Evolutionary conservation across 1,284 basidiomycete genomes (phyloP).

Genomic region (Takashimella tepidaria): DNA sequence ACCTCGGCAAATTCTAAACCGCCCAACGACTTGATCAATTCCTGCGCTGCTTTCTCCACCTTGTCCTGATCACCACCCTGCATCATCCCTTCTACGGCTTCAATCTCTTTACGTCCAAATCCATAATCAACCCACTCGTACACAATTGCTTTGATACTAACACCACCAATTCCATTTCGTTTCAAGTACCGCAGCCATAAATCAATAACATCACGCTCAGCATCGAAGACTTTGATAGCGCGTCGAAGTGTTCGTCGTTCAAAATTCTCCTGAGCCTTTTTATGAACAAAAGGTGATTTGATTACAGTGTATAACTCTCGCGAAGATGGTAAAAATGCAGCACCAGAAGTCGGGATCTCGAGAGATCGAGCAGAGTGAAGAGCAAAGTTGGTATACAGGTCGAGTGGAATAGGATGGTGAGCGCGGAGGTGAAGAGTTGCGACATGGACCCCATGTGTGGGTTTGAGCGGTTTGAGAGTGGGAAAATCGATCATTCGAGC

Average conservation of each 20-base stretch:
- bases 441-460: conserved; percentile 67
- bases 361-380: conserved; percentile 76
- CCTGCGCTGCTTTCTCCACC: conserved; percentile 22
- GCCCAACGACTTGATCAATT: conserved; percentile 22
- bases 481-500: conserved; percentile 3
- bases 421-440: conserved; percentile 80
- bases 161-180: conserved; percentile 72
- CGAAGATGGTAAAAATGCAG: conserved; percentile 67
- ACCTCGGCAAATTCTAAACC: conserved; percentile 13
- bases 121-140: conserved; percentile 70
- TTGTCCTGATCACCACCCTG: conserved; percentile 6
- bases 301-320: conserved; percentile 82
- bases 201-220: conserved; percentile 71
- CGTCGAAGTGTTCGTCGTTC: conserved; percentile 77
- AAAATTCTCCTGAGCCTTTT: conserved; percentile 96
- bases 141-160: conserved; percentile 75
- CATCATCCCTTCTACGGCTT: conserved; percentile 25
- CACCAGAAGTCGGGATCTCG: conserved; percentile 70
- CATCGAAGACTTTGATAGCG: conserved; percentile 85
- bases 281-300: conserved; percentile 83
- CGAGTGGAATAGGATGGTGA: conserved; percentile 62
- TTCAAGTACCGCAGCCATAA: conserved; percentile 77
- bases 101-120: conserved; percentile 54
- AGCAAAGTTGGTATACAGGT: conserved; percentile 79
- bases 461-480: conserved; percentile 13